phyloP scores from a whole-genome alignment of 2,329 filamentous ascomycete genomes.

The Akanthomyces muscarius region DNA sequence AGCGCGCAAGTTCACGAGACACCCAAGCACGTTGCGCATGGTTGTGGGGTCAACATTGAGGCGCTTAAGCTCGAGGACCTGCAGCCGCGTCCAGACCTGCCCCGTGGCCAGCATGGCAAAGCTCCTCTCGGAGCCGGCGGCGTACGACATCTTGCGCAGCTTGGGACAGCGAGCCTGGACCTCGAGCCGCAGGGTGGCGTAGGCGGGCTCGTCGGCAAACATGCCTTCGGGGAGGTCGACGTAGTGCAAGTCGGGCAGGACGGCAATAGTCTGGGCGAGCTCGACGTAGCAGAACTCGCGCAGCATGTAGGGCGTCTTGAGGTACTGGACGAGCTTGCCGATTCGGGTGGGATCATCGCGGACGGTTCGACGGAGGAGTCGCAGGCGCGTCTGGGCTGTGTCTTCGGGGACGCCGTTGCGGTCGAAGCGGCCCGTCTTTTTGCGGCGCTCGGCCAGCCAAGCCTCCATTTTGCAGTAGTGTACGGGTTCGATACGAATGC shows the following conservation, averaged over 20 bases:
- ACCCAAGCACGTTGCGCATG: slow-evolving; percentile 66
- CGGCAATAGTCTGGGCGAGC: slow-evolving; percentile 79
- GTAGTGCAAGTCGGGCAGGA: slow-evolving; percentile 79
- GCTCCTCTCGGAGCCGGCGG: slow-evolving; percentile 70
- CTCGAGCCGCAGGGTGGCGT: slow-evolving; percentile 73
- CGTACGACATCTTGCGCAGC: slow-evolving; percentile 85
- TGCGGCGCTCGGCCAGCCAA: slow-evolving; percentile 72
- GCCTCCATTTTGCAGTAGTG: slow-evolving; percentile 92
- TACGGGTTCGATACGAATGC: slow-evolving; percentile 87
- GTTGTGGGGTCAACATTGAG: slow-evolving; percentile 67
- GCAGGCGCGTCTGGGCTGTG: slow-evolving; percentile 69
- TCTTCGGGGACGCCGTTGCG: slow-evolving; percentile 78
- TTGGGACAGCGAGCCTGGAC: slow-evolving; percentile 78
- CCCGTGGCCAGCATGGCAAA: slow-evolving; percentile 66
- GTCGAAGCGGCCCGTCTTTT: slow-evolving; percentile 67
- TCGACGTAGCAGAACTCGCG: slow-evolving; percentile 81
- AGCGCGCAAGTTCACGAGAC: slow-evolving; percentile 64
- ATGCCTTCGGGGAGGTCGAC: slow-evolving; percentile 88
- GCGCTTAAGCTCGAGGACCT: slow-evolving; percentile 66
- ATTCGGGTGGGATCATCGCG: slow-evolving; percentile 68
- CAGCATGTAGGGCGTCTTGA: slow-evolving; percentile 94
- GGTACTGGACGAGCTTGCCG: slow-evolving; percentile 66
- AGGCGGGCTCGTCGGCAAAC: slow-evolving; percentile 74
- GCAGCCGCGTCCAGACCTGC: slow-evolving; percentile 64
- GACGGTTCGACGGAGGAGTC: slow-evolving; percentile 76